These are phyloP conservation scores for Gracilaria domingensis DNA, from an alignment of 23 red algal species.

Conservation along the genomic window DNA sequence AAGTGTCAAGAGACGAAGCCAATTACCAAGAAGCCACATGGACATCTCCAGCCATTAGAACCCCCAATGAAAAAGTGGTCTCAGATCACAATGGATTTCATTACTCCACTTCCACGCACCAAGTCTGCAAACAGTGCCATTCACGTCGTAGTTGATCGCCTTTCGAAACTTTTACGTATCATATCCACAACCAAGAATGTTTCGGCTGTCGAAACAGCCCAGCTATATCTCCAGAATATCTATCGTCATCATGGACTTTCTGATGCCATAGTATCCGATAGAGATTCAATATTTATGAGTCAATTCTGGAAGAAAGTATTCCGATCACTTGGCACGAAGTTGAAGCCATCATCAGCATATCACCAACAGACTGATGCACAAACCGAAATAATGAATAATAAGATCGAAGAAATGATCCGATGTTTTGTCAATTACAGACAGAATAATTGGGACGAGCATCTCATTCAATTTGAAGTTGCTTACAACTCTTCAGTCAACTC, in stretches of 20 bases:
- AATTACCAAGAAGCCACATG: too few species aligned
- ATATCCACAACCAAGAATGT: background rate
- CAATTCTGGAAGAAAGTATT: constrained; percentile 29
- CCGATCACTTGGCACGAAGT: background rate
- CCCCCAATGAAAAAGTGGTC: background rate
- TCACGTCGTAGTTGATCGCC: background rate
- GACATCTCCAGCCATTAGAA: too few species aligned
- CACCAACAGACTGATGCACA: constrained; percentile 53
- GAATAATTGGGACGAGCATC: constrained; percentile 12
- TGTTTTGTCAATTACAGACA: constrained; percentile 33
- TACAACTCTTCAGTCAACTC: constrained; percentile 26
- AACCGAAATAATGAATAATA: constrained; percentile 51
- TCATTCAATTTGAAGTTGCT: constrained; percentile 19
- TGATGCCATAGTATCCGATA: background rate
- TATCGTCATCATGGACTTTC: constrained; percentile 28
- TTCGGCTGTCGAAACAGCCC: background rate
- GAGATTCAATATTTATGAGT: constrained; percentile 32
- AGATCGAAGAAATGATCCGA: constrained; percentile 47
- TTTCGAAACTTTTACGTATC: constrained; percentile 15
- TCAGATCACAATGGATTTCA: constrained; percentile 41
- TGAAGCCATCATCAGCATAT: constrained; percentile 15
- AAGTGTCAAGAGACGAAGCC: too few species aligned
- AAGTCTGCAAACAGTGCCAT: constrained; percentile 2
- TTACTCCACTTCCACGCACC: constrained; percentile 10
- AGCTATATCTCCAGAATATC: constrained; percentile 1